Evolutionary conservation across 2,329 filamentous ascomycete genomes (phyloP), one percentile per base, ranked within the genome.

Genomic region (Aspergillus fijiensis): DNA sequence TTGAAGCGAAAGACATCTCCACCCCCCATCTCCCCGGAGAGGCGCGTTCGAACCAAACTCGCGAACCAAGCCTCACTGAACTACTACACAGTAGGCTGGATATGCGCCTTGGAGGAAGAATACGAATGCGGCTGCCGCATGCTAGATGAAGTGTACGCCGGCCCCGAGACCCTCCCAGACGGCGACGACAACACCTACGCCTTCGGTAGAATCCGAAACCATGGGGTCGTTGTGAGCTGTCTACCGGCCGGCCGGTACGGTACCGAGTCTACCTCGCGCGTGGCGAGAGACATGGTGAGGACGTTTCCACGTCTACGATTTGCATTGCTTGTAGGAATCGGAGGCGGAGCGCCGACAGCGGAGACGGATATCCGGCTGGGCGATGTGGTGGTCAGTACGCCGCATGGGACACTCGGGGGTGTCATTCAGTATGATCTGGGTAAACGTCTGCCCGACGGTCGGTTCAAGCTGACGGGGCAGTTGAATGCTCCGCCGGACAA

Each of bases 401-500:
- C 69, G 2, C 5, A 51, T 0, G 53, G 54, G 2, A 29, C 48
- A 2, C 7, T 58, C 7, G 58, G 65, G 4, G 70, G 68, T n/a
- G 68, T 74, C 0, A 49, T 74, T 6, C 61, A 69, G 49, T 74
- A 71, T 59, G 67, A 74, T 53, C 62, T 63, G 39, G 69, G 67
- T 1, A 70, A 70, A 6, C 21, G 55, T 51, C 57, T n/a, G 19
- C 51, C 14, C 19, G 54, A 2, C 0, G 51, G 57, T n/a, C 39
- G 2, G 29, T 60, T 62, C 14, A 33, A 12, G 0, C 50, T 50
- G 1, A 25, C 19, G 9, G 54, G 51, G 1, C 23, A 39, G 16
- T n/a, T 51, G 4, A 53, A 54, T 51, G 31, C 57, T 29, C 57
- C 50, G 6, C 58, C 59, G 2, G 39, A 47, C 19, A 21, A 55